Conservation (phyloP, 2,329 filamentous ascomycete species). For the Verticillium longisporum region DNA sequence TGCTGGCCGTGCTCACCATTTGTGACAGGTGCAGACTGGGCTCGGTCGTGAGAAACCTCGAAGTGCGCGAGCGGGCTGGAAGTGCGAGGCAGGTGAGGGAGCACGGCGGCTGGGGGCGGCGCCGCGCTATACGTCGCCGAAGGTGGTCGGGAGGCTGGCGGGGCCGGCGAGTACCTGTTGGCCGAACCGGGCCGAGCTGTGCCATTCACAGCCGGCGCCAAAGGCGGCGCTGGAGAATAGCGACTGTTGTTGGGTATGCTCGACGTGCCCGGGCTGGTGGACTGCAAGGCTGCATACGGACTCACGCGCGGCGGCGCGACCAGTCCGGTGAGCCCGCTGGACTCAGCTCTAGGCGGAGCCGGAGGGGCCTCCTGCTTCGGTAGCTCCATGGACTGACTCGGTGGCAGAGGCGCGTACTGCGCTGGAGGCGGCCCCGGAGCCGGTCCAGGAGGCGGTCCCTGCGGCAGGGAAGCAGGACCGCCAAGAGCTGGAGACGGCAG, state of each 20-base stretch:
- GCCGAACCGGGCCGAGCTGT: constrained; percentile 28
- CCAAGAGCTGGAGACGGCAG: constrained; percentile 34
- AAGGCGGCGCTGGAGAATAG: constrained; percentile 56
- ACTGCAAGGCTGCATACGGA: constrained; percentile 44
- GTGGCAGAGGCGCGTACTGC: constrained; percentile 11
- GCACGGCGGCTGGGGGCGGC: constrained; percentile 32
- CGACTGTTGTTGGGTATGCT: constrained; percentile 31
- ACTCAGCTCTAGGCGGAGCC: constrained; percentile 5
- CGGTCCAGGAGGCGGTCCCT: constrained; percentile 20
- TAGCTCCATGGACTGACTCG: constrained; percentile 8
- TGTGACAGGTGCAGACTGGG: constrained; percentile 18
- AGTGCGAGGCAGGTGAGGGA: constrained; percentile 56
- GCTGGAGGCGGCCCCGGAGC: constrained; percentile 13
- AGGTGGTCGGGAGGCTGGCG: constrained; percentile 28
- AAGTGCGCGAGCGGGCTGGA: constrained; percentile 62
- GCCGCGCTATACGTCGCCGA: constrained; percentile 34
- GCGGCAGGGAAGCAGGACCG: constrained; percentile 25
- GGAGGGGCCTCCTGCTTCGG: constrained; percentile 2
- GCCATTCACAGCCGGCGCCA: constrained; percentile 30
- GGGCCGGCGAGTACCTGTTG: constrained; percentile 48
- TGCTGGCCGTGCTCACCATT: constrained; percentile 29
- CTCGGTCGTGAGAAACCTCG: constrained; percentile 40
- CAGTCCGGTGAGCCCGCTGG: constrained; percentile 28
- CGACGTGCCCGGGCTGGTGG: constrained; percentile 23
- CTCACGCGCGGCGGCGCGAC: constrained; percentile 45